Evolutionary conservation across 352 stramenopile species (phyloP).

Genomic region (Aphanomyces euteiches): DNA sequence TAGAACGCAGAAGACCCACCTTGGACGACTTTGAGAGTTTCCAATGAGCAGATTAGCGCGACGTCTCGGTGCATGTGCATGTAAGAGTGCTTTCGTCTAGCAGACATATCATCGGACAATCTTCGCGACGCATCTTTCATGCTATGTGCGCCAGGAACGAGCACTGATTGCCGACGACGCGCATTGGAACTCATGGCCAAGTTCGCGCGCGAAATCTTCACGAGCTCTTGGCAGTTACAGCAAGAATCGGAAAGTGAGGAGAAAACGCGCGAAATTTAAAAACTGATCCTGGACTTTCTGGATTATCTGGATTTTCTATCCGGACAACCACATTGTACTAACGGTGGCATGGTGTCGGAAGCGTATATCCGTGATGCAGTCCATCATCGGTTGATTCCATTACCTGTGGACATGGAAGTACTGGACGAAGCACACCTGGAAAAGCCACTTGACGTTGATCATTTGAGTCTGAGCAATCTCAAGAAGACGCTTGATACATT

Average conservation of each 20-base stretch:
- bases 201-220: neutral
- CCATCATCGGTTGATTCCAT: neutral
- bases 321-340: neutral
- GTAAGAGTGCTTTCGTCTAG: neutral
- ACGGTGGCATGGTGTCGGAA: neutral
- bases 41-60: neutral
- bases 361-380: slow-evolving; percentile 2
- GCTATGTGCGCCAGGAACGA: neutral
- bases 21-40: slow-evolving; percentile 22
- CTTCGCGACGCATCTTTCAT: too few relatives aligned
- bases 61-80: neutral
- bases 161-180: slow-evolving; percentile 2
- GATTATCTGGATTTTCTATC: neutral
- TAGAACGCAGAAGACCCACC: slow-evolving; percentile 27
- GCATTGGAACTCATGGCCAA: neutral
- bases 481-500: slow-evolving; percentile 19
- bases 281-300: too few relatives aligned
- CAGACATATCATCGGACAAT: too few relatives aligned
- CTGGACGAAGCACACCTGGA: slow-evolving; percentile 2
- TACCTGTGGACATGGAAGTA: slow-evolving; percentile 15
- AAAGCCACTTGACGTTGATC: slow-evolving; percentile 1
- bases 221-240: too few relatives aligned
- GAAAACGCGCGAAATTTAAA: too few relatives aligned
- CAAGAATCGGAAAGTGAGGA: too few relatives aligned
- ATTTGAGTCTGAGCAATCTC: slow-evolving; percentile 7